phyloP scores from a whole-genome alignment of 306 rosid species.

The apple (Malus domestica) region ASM211411v1 NC_041797.1:5738501-5739000 shows the following conservation, averaged over 20 bases:
- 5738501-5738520: no score
- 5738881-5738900: constrained; percentile 90
- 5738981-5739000: not conserved
- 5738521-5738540: no score
- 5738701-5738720: not conserved
- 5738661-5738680: no score
- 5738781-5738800: constrained; percentile 45
- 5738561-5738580: no score
- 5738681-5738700: not conserved
- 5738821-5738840: constrained; percentile 58
- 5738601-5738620: not conserved
- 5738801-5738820: constrained; percentile 62
- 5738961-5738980: no score
- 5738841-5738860: constrained; percentile 72
- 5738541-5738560: no score
- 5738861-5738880: constrained; percentile 63
- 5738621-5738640: not conserved
- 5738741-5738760: constrained; percentile 69
- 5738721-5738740: not conserved
- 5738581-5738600: not conserved
- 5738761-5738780: constrained; percentile 85
- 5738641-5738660: not conserved
- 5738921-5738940: not conserved
- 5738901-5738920: constrained; percentile 71
- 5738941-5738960: not conserved